A percentile compares a stretch with the other conserved stretches of the same genome.
Evolutionary conservation across 176 grass and related monocot genomes (phyloP).

Genomic region (Thinopyrum elongatum): DNA sequence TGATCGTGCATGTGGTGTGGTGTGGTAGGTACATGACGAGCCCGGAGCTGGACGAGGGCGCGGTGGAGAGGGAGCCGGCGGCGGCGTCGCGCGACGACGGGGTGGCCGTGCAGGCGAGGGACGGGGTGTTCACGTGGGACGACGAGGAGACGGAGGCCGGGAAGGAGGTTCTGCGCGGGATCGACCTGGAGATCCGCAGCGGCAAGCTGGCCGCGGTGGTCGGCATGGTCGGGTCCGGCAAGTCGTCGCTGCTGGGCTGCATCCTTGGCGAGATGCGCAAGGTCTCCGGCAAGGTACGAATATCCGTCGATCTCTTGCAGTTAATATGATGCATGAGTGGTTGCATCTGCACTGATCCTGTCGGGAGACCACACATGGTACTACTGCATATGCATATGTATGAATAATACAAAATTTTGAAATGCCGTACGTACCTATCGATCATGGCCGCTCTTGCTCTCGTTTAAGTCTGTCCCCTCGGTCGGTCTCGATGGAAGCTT

Average conservation of each 20-base stretch:
- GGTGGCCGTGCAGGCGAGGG: conserved; percentile 54
- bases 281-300: conserved; percentile 72
- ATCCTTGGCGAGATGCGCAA: conserved; percentile 92
- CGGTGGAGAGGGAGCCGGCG: conserved; percentile 49
- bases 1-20: neutral
- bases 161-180: conserved; percentile 47
- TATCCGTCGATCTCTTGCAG: neutral
- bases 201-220: conserved; percentile 77
- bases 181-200: conserved; percentile 52
- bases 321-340: neutral
- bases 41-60: conserved; percentile 58
- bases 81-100: conserved; percentile 13
- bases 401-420: no score
- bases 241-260: conserved; percentile 83
- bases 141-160: conserved; percentile 53
- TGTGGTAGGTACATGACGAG: conserved; percentile 72
- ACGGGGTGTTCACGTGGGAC: conserved; percentile 79
- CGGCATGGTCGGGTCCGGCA: conserved; percentile 86
- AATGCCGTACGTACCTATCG: no score
- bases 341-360: neutral
- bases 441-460: no score
- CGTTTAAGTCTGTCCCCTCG: neutral
- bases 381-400: no score
- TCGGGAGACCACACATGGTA: no score
- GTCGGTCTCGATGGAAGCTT: neutral